A percentile compares a stretch with the other conserved stretches of the same genome.
Conservation (phyloP, 805 yeast species). For the Yamadazyma takamatsuzukensis region DNA sequence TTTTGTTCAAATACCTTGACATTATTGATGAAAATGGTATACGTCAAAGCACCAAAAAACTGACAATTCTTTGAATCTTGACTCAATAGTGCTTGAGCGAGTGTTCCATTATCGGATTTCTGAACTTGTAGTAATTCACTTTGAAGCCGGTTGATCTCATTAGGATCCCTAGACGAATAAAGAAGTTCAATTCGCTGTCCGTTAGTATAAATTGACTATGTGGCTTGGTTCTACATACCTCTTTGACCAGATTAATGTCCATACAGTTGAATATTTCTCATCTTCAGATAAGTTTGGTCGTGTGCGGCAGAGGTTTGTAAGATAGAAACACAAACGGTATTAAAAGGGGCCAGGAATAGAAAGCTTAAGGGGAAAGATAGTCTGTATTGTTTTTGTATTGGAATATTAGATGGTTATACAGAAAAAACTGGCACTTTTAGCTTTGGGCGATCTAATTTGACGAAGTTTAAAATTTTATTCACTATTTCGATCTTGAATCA, state of each 20-base stretch:
- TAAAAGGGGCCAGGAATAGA: too few species aligned
- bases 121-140: slow-evolving; percentile 56
- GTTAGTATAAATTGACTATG: slow-evolving; percentile 7
- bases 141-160: slow-evolving; percentile 45
- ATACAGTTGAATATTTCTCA: too few species aligned
- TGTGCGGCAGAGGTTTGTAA: too few species aligned
- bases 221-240: slow-evolving; percentile 2
- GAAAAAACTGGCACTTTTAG: too few species aligned
- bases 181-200: slow-evolving; percentile 38
- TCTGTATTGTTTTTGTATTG: too few species aligned
- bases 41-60: slow-evolving; percentile 81
- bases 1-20: slow-evolving; percentile 6
- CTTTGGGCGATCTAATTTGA: too few species aligned
- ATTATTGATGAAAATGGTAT: slow-evolving; percentile 55
- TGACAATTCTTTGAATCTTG: slow-evolving; percentile 45
- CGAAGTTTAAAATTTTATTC: too few species aligned
- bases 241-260: slow-evolving; percentile 1
- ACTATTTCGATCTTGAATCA: too few species aligned
- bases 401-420: too few species aligned
- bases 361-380: too few species aligned
- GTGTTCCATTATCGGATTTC: slow-evolving; percentile 46
- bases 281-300: too few species aligned
- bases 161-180: slow-evolving; percentile 39
- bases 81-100: slow-evolving; percentile 54
- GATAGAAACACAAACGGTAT: too few species aligned